Percentiles rank a stretch among this genome's conserved stretches.
phyloP scores from a whole-genome alignment of 2,329 filamentous ascomycete species.

The Penicillium psychrosexuale region DNA sequence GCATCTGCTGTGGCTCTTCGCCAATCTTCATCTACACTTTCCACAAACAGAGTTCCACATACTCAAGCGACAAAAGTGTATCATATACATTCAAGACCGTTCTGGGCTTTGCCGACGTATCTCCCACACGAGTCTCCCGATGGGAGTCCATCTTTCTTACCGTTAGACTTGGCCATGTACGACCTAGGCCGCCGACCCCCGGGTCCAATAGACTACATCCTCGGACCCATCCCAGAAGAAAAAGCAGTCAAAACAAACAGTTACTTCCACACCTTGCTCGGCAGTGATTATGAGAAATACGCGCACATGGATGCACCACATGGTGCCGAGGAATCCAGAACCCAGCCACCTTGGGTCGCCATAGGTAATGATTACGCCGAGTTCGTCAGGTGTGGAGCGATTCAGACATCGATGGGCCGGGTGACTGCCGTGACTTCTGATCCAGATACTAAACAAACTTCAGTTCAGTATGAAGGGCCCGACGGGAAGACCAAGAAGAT shows the following conservation, averaged over 20 bases:
- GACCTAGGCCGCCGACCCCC: slow-evolving; percentile 62
- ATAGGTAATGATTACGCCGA: slow-evolving; percentile 71
- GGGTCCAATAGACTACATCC: slow-evolving; percentile 58
- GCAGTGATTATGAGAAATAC: slow-evolving; percentile 44
- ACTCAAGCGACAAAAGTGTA: slow-evolving; percentile 50
- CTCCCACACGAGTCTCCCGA: slow-evolving; percentile 33
- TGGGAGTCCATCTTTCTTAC: slow-evolving; percentile 57
- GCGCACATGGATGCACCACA: slow-evolving; percentile 36
- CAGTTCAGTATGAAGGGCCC: slow-evolving; percentile 38
- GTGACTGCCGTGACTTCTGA: slow-evolving; percentile 16
- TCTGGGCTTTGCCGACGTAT: slow-evolving; percentile 66
- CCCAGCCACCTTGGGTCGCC: slow-evolving; percentile 62
- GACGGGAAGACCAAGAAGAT: slow-evolving; percentile 45
- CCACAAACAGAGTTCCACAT: slow-evolving; percentile 40
- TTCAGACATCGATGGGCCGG: slow-evolving; percentile 51
- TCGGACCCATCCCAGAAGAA: slow-evolving; percentile 62
- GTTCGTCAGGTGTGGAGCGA: slow-evolving; percentile 65
- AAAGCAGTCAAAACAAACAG: slow-evolving; percentile 55
- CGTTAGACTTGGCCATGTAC: slow-evolving; percentile 69
- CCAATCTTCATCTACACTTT: slow-evolving; percentile 60
- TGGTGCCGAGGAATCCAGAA: slow-evolving; percentile 40
- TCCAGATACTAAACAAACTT: slow-evolving; percentile 4
- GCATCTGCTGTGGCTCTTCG: slow-evolving; percentile 69
- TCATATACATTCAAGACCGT: slow-evolving; percentile 66
- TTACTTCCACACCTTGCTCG: slow-evolving; percentile 45